Percentiles rank a stretch among this genome's conserved stretches.
phyloP scores from a whole-genome alignment of 345 rosid genomes.

The Orychophragmus violaceus region DNA sequence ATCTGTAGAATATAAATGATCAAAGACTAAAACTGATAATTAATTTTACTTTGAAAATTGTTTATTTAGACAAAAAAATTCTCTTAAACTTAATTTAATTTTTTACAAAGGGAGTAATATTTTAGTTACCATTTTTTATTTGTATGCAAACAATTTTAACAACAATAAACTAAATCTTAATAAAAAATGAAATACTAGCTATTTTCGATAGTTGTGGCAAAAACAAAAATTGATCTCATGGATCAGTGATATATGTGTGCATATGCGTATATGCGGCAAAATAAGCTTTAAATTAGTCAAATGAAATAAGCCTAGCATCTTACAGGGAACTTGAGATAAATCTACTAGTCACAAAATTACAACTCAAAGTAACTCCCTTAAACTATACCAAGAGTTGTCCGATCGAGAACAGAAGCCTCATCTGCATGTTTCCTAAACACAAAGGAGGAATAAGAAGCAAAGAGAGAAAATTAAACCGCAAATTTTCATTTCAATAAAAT shows the following conservation, averaged over 20 bases:
- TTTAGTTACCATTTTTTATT: no score
- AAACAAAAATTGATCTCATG: background rate
- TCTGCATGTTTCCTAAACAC: conserved; percentile 7
- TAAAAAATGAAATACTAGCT: background rate
- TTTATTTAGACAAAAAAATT: no score
- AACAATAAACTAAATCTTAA: no score
- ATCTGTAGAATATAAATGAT: no score
- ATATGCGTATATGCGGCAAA: background rate
- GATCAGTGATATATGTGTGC: background rate
- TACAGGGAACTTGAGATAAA: background rate
- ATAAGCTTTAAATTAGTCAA: background rate
- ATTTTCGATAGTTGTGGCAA: background rate
- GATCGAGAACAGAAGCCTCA: conserved; percentile 5
- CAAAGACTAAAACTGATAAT: no score
- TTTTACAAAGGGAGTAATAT: no score
- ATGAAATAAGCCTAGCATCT: background rate
- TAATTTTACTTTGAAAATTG: no score
- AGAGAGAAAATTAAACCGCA: background rate
- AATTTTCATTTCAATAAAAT: background rate
- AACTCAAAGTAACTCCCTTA: background rate
- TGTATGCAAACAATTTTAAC: background rate
- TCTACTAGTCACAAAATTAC: background rate
- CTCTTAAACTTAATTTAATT: no score
- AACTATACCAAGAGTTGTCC: conserved; percentile 9
- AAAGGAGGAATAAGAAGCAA: background rate